These are phyloP conservation scores for Puccinia coronata DNA, from an alignment of 1,284 basidiomycete species.

Conservation along the genomic window DNA sequence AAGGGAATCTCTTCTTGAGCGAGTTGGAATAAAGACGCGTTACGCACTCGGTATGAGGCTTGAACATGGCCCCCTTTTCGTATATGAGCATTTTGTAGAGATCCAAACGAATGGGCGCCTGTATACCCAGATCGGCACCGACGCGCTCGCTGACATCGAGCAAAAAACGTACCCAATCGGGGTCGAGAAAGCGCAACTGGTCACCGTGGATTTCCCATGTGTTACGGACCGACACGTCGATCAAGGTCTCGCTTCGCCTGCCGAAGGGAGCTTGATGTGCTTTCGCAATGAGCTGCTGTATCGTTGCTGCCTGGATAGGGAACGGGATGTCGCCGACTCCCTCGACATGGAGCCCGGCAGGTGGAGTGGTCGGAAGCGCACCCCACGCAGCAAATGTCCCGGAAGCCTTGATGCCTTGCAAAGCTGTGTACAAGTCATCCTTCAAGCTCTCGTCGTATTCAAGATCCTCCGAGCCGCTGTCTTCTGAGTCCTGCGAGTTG, in stretches of 20 bases:
- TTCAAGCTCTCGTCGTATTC: not conserved
- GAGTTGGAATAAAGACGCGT: not conserved
- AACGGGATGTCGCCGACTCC: not conserved
- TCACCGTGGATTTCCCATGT: constrained; percentile 6
- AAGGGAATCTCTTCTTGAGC: no score
- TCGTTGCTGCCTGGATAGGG: not conserved
- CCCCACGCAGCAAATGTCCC: constrained; percentile 13
- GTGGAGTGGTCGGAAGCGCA: constrained; percentile 6
- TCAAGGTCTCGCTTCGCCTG: not conserved
- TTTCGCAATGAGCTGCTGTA: constrained; percentile 1
- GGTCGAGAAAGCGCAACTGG: constrained; percentile 18
- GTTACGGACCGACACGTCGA: not conserved
- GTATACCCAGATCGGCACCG: not conserved
- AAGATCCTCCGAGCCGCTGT: no score
- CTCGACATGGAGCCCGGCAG: constrained; percentile 11
- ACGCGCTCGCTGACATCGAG: not conserved
- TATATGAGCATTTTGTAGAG: constrained; percentile 1
- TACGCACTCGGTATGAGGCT: not conserved
- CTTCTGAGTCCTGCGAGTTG: no score
- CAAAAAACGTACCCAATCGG: not conserved
- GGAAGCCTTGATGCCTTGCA: not conserved
- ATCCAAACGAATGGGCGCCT: not conserved
- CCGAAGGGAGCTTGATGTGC: constrained; percentile 12
- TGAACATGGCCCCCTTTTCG: constrained; percentile 11
- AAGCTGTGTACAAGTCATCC: not conserved